Evolutionary conservation across 129 eudicot species (phyloP), one percentile per base, ranked within the genome.

Genomic region (Tanacetum coccineum): DNA sequence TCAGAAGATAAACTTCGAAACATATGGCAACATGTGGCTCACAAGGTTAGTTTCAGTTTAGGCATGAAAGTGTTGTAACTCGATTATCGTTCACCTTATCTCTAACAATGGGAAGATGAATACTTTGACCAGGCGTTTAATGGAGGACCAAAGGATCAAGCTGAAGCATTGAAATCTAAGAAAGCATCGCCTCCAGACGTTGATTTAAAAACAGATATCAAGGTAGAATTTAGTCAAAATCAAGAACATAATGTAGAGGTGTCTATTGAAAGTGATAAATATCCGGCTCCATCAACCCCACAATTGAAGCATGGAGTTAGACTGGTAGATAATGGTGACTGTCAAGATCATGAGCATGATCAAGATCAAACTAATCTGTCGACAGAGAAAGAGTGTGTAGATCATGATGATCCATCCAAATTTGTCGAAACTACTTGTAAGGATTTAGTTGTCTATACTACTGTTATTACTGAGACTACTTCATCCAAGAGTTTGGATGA

Each of bases 11-110:
- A 85, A 74, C 87, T 88, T 15, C 72, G 80, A 66, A 88, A 85
- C 70, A 81, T 88, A 71, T 88, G 92, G 96, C 96, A 88, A 79
- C 96, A 88, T 74, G 89, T 85, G 49, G 91, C 83, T 76, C 89
- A 88, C 70, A 88, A 85, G 93, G 96, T 85, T 13, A 19, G 64
- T 62, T 66, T 21, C 50, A 39, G 10, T 19, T 47, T 9, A 10
- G 39, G 8, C 50, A 7, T 11, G 19, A 30, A 22, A 4, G 49
- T 58, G 58, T 4, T 10, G 48, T 49, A 1, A 7, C 13, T 58
- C 47, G 46, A 47, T 67, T 45, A 45, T 12, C 6, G 46, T 74
- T 74, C 15, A 30, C 19, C 20, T 76, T 47, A 60, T 25, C 63
- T 61, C 40, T 47, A 36, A 59, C 28, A 42, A n/a, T 26, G 20